These are phyloP conservation scores for Silene noctiflora DNA, from an alignment of 179 eudicot genomes.

Conservation along the genomic window DNA sequence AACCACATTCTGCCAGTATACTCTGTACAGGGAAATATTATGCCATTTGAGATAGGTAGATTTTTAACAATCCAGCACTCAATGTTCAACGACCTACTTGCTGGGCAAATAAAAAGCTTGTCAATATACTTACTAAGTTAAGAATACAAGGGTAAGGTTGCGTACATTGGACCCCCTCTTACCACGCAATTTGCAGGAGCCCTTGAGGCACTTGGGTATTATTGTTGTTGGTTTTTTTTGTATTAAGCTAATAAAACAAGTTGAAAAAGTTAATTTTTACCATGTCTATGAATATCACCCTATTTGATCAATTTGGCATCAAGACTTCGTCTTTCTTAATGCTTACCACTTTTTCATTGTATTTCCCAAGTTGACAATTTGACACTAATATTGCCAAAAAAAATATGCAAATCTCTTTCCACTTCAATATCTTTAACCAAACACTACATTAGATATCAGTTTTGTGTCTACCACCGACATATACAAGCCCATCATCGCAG, in stretches of 20 bases:
- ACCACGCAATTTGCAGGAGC: background rate
- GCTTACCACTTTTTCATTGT: background rate
- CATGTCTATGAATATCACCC: background rate
- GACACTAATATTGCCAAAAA: slow-evolving; percentile 3
- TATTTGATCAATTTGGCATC: background rate
- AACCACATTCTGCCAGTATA: too few relatives aligned
- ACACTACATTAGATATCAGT: background rate
- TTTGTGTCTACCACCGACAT: background rate
- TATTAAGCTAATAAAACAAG: background rate
- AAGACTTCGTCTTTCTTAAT: background rate
- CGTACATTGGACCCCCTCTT: too few relatives aligned
- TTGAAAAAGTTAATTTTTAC: background rate
- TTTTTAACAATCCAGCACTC: too few relatives aligned
- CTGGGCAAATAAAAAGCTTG: too few relatives aligned
- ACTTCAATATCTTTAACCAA: background rate
- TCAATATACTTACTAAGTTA: too few relatives aligned
- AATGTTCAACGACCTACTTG: too few relatives aligned
- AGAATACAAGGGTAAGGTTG: too few relatives aligned
- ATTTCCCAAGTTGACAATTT: background rate
- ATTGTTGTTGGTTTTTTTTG: background rate
- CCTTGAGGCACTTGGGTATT: background rate
- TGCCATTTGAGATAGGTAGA: too few relatives aligned
- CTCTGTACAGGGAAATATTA: too few relatives aligned
- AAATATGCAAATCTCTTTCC: background rate
- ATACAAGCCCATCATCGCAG: background rate